phyloP scores from a whole-genome alignment of 257 asterid species.

The Nyctanthes arbortristis region DNA sequence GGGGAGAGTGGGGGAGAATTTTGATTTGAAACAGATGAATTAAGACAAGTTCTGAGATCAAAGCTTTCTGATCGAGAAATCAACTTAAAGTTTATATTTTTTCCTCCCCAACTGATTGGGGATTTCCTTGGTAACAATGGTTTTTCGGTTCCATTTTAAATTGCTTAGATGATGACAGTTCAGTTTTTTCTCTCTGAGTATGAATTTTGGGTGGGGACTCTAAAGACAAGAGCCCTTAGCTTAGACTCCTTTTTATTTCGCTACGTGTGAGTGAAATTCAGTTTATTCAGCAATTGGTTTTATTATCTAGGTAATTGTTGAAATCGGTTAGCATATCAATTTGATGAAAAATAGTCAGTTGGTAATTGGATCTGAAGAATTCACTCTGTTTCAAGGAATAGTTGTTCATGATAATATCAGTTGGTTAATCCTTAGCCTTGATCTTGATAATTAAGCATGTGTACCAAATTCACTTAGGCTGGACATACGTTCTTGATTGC shows the following conservation, averaged over 20 bases:
- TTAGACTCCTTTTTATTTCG: no score
- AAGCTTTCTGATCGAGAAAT: neutral
- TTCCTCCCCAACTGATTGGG: no score
- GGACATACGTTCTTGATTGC: neutral
- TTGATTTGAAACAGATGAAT: constrained; percentile 15
- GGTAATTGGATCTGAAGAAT: neutral
- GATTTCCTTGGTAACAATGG: no score
- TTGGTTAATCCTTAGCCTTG: neutral
- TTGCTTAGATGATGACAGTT: no score
- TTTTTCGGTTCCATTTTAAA: no score
- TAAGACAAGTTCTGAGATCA: neutral
- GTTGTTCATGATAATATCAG: neutral
- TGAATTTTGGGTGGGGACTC: no score
- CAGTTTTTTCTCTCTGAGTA: no score
- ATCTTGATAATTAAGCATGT: neutral
- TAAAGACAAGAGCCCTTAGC: no score
- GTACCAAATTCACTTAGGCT: neutral
- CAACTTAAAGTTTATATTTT: constrained; percentile 17
- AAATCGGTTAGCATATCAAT: neutral
- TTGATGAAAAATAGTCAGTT: neutral
- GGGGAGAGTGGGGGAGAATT: neutral
- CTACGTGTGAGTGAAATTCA: no score
- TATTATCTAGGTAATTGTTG: constrained; percentile 20
- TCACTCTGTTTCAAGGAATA: neutral
- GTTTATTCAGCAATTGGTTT: neutral